These are phyloP conservation scores for Abelmoschus esculentus DNA, from an alignment of 345 rosid genomes.

Conservation along the genomic window DNA sequence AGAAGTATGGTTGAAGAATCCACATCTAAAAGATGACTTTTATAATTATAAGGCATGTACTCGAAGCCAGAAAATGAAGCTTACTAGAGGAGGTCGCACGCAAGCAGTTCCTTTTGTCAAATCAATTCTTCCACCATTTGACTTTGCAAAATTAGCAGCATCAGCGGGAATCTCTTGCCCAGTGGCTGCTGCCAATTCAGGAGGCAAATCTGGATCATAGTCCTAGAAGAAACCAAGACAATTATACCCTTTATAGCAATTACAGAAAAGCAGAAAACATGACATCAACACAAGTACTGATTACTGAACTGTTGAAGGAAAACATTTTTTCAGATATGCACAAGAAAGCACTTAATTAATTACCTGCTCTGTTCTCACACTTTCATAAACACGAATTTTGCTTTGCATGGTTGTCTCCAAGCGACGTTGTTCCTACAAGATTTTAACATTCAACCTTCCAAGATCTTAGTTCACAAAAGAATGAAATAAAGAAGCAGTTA, in stretches of 20 bases:
- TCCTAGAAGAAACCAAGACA: conserved; percentile 40
- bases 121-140: conserved; percentile 54
- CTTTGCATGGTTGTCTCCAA: conserved; percentile 94
- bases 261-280: not conserved
- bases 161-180: conserved; percentile 64
- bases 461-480: conserved; percentile 17
- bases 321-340: conserved; percentile 1
- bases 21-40: not conserved
- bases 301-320: not conserved
- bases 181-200: conserved; percentile 94
- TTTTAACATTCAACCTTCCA: conserved; percentile 13
- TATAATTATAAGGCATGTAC: not conserved
- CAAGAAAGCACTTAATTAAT: conserved; percentile 24
- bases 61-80: conserved; percentile 21
- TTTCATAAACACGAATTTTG: conserved; percentile 96
- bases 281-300: not conserved
- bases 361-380: conserved; percentile 93
- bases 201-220: conserved; percentile 95
- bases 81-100: conserved; percentile 73
- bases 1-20: not conserved
- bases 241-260: not conserved
- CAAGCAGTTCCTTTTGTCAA: conserved; percentile 49
- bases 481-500: conserved; percentile 13
- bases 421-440: conserved; percentile 77
- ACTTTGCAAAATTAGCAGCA: conserved; percentile 48